Base-by-base conservation (phyloP, 2,329 filamentous ascomycete genomes). In the Ophiostoma himal-ulmi region DNA sequence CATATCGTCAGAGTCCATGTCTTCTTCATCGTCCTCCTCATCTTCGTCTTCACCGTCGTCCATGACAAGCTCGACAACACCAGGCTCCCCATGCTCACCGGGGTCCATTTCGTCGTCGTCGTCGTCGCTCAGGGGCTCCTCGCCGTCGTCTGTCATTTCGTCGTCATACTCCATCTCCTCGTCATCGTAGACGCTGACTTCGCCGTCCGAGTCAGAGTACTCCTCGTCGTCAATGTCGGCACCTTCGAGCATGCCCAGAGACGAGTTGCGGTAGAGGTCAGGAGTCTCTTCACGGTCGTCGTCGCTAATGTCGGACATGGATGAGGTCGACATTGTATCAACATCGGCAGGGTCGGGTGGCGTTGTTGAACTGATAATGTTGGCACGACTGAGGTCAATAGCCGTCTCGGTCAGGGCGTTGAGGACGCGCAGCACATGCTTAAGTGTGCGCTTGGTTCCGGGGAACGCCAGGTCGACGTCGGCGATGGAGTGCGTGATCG, bases 401-500 rank as follows among this genome's bases (percentile, higher is more conserved):
- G 93, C 95, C 13, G 94, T 94, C 74, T 91, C 90, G 0, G 94
- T 97, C 57, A 99, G 83, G 70, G 91, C 89, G 76, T 94, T 92
- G 30, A 99, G 84, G 3, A 96, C 94, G 52, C 92, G 91, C 65
- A 99, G 84, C 69, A 99, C 97, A 79, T 97, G 96, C 81, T 98
- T 99, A 76, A 99, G 93, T 17, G 94, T 94, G 66, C 94, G 89
- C 82, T 96, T 97, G 20, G 96, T 92, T 36, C 92, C 91, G 0
- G 94, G 94, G 79, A 96, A 97, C 75, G 96, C 96, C 72, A 99
- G 86, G 78, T 97, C 95, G 72, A 99, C 91, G 76, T 99, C 96
- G 22, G 95, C 93, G 75, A 99, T 94, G 0, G 96, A 96, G 14
- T 89, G 88, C 1, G 95, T 98, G 71, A 99, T 82, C 67, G 94